Base-by-base conservation (phyloP, 2,329 filamentous ascomycete species). In the Exophiala sideris region DNA sequence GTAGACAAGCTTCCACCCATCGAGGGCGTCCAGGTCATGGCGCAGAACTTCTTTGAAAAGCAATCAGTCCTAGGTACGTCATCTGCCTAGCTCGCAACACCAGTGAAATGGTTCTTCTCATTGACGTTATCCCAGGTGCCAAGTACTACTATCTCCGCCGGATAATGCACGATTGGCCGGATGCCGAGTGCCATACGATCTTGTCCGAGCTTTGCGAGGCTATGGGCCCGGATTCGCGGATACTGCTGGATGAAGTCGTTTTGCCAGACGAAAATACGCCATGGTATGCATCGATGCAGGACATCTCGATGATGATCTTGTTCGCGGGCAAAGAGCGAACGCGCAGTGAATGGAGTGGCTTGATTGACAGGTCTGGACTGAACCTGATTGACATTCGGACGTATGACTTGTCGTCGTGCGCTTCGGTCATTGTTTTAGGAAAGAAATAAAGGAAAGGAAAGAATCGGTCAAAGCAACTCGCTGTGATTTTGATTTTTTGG, bases 161-260 rank as follows among this genome's bases (percentile, higher is more conserved):
- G 14, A 64, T 68, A 45, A 52, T 69, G 38, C 66, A 67, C 24
- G 64, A 69, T 47, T 68, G 61, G 64, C 60, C 62, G 0, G 65
- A 67, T 35, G 48, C 61, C 6, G 62, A 66, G 24, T 64, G 60
- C 12, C 50, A 56, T 0, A 41, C 51, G 6, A 73, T 77, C 7
- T 66, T 76, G 29, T 60, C 58, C 9, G 65, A 70, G 11, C 56
- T 72, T 7, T 55, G 55, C 1, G 54, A 63, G 0, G 73, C 72
- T 1, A 67, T 75, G 63, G 62, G 56, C 1, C 50, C 61, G 0
- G 65, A 69, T 3, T 75, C 72, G 0, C 60, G 64, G 11, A 66
- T 78, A 18, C 55, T 78, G 18, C 71, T 78, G 45, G 71, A 74
- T 49, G 76, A 78, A n/a, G 65, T 72, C 18, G 70, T 76, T 3